phyloP scores from a whole-genome alignment of 148 eudicot species.

The Rheum nobile region DNA sequence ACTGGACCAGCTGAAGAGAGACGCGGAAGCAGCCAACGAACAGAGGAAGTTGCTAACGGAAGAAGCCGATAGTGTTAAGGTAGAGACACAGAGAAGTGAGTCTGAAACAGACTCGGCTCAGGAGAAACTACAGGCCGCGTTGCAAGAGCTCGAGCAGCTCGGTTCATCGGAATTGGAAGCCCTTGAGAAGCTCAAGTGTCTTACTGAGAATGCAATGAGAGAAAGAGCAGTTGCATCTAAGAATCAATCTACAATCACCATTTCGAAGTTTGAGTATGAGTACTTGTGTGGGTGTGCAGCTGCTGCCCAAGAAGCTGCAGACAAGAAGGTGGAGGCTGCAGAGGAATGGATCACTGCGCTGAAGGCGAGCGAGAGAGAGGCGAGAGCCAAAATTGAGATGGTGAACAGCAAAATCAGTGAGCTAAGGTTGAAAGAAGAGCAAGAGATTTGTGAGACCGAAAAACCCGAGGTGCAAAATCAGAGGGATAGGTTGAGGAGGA shows the following conservation, averaged over 20 bases:
- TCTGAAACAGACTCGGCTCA: slow-evolving; percentile 37
- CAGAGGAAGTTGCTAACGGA: slow-evolving; percentile 32
- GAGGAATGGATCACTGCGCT: slow-evolving; percentile 66
- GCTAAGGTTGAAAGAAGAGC: slow-evolving; percentile 32
- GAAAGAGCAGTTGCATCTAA: slow-evolving; percentile 42
- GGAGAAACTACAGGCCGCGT: slow-evolving; percentile 34
- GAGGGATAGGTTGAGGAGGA: slow-evolving; percentile 12
- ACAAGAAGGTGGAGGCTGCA: slow-evolving; percentile 81
- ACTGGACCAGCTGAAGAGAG: slow-evolving; percentile 37
- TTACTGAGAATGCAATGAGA: slow-evolving; percentile 37
- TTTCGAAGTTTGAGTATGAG: slow-evolving; percentile 73
- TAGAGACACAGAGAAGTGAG: slow-evolving; percentile 36
- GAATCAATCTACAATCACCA: slow-evolving; percentile 39
- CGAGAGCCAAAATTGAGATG: slow-evolving; percentile 27
- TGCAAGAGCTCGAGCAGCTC: slow-evolving; percentile 47
- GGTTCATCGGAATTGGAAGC: slow-evolving; percentile 52
- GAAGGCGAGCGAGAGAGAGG: slow-evolving; percentile 57
- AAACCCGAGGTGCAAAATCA: slow-evolving; percentile 19
- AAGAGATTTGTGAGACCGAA: slow-evolving; percentile 13
- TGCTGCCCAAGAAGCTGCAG: slow-evolving; percentile 55
- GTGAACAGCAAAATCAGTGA: slow-evolving; percentile 26
- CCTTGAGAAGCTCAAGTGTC: slow-evolving; percentile 41
- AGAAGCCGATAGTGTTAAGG: slow-evolving; percentile 30
- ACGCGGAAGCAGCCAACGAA: slow-evolving; percentile 29
- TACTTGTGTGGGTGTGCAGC: slow-evolving; percentile 57